A percentile compares a stretch with the other conserved stretches of the same genome.
phyloP scores from a whole-genome alignment of 345 rosid species.

The Dipteronia sinensis region DNA sequence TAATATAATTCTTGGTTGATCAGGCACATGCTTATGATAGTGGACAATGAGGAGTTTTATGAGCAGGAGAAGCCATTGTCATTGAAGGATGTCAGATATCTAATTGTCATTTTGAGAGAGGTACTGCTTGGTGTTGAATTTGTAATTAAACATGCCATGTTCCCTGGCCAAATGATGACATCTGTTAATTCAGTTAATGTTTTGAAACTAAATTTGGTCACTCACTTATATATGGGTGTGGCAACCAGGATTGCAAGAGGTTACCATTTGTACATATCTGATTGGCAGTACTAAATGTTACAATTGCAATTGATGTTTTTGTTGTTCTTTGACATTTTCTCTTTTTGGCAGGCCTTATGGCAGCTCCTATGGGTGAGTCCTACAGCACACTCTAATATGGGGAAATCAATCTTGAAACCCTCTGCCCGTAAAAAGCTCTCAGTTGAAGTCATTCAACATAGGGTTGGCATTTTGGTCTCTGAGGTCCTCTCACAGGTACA shows the following conservation, averaged over 20 bases:
- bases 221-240: not conserved
- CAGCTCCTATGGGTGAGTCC: conserved; percentile 91
- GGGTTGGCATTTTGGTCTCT: conserved; percentile 74
- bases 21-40: conserved; percentile 98
- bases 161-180: not conserved
- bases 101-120: conserved; percentile 84
- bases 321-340: conserved; percentile 10
- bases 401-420: conserved; percentile 44
- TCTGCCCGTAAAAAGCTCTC: conserved; percentile 51
- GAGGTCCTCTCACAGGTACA: conserved; percentile 94
- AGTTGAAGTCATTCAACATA: conserved; percentile 61
- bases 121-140: conserved; percentile 34
- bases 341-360: conserved; percentile 79
- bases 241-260: not conserved
- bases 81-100: conserved; percentile 70
- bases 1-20: conserved; percentile 33
- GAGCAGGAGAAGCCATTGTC: conserved; percentile 92
- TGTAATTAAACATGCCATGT: conserved; percentile 2
- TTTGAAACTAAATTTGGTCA: not conserved
- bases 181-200: not conserved
- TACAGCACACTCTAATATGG: conserved; percentile 43
- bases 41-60: conserved; percentile 96
- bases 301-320: not conserved
- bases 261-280: not conserved
- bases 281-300: not conserved